Conservation (phyloP, 768 basidiomycete species). For the Steccherinum ochraceum region DNA sequence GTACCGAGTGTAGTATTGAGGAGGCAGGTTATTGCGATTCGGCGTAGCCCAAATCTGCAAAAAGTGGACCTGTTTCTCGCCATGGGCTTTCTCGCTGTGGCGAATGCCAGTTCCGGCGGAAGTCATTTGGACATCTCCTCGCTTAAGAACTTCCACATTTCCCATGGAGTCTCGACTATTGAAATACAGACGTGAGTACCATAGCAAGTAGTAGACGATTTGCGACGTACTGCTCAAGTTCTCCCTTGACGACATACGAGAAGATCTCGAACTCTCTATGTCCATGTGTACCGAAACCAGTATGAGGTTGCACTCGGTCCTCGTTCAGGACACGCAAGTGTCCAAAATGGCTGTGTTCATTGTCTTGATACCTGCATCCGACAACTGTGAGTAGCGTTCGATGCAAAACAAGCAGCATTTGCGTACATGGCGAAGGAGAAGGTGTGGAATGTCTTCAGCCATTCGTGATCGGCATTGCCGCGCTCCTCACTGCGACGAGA, state of each 20-base stretch:
- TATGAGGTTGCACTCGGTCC: constrained; percentile 68
- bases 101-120: constrained; percentile 89
- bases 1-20: constrained; percentile 80
- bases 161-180: constrained; percentile 93
- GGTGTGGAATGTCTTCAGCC: constrained; percentile 59
- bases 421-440: too few species aligned
- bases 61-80: constrained; percentile 45
- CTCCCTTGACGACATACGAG: constrained; percentile 74
- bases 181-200: too few species aligned
- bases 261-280: constrained; percentile 91
- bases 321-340: constrained; percentile 88
- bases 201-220: too few species aligned
- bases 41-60: constrained; percentile 69
- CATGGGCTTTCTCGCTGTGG: constrained; percentile 66
- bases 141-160: constrained; percentile 81
- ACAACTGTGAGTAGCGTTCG: too few species aligned
- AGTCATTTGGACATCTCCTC: constrained; percentile 88
- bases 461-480: constrained; percentile 47
- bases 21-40: constrained; percentile 43
- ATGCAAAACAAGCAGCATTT: too few species aligned
- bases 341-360: constrained; percentile 28
- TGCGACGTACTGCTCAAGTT: constrained; percentile 63
- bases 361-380: not conserved
- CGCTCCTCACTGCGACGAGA: constrained; percentile 34
- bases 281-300: constrained; percentile 82